Evolutionary conservation across 2,329 filamentous ascomycete species (phyloP).

Genomic region (Phoma sp.): DNA sequence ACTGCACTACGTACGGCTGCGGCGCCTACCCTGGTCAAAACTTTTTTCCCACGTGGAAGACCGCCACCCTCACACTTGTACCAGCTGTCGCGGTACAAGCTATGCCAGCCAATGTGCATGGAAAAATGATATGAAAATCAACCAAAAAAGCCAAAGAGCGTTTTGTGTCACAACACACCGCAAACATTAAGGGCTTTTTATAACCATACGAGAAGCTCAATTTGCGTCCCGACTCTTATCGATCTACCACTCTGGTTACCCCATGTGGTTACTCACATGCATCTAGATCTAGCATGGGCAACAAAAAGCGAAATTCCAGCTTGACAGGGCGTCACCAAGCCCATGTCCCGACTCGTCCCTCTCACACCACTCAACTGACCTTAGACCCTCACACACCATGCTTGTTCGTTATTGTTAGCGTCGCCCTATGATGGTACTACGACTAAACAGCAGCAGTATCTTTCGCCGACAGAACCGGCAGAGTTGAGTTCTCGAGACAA

Average conservation of each 20-base stretch:
- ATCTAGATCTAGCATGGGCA: constrained; percentile 26
- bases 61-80: neutral
- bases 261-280: constrained; percentile 21
- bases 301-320: constrained; percentile 28
- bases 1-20: neutral
- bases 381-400: neutral
- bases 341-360: neutral
- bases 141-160: constrained; percentile 11
- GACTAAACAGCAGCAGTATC: neutral
- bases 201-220: neutral
- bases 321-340: constrained; percentile 9
- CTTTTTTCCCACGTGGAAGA: constrained; percentile 6
- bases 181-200: neutral
- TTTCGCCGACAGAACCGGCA: neutral
- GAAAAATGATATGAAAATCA: neutral
- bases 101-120: neutral
- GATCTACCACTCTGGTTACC: constrained; percentile 19
- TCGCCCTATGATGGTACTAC: neutral
- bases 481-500: neutral
- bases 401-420: neutral
- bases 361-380: neutral
- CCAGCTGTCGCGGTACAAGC: constrained; percentile 3
- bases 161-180: neutral
- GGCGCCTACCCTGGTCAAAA: constrained; percentile 1
- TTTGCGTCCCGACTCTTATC: constrained; percentile 6